Conservation (phyloP, 495 filamentous ascomycete species). For the Xylaria curta region DNA sequence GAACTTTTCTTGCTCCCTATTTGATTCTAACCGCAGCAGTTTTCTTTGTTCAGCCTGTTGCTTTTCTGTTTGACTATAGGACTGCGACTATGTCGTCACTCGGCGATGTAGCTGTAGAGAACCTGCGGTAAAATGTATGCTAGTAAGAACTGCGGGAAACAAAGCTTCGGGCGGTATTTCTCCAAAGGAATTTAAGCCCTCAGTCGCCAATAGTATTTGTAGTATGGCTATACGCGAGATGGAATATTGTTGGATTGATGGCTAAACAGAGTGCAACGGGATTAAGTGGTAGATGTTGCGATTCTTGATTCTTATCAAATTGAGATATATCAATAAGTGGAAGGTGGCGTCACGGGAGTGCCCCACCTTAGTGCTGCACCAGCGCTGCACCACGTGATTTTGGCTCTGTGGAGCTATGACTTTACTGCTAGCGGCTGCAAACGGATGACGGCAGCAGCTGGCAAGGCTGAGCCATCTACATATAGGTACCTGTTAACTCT, state of each 20-base stretch:
- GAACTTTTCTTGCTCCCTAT: background rate
- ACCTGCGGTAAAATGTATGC: background rate
- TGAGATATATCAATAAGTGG: background rate
- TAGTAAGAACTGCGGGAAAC: background rate
- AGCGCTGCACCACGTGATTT: background rate
- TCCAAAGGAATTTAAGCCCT: background rate
- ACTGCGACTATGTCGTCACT: conserved; percentile 29
- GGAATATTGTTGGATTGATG: conserved; percentile 1
- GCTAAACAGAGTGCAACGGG: background rate
- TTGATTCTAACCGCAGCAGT: background rate
- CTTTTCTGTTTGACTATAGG: background rate
- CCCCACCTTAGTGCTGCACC: conserved; percentile 17
- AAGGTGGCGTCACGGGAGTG: background rate
- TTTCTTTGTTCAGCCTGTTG: background rate
- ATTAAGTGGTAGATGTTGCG: background rate
- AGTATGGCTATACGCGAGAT: background rate
- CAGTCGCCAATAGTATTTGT: background rate
- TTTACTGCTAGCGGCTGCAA: conserved; percentile 18
- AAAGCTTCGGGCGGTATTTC: background rate
- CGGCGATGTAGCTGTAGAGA: conserved; percentile 23
- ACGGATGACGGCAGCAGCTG: conserved; percentile 17
- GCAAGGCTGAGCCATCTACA: conserved; percentile 17
- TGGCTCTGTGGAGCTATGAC: background rate
- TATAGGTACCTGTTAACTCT: too few species aligned
- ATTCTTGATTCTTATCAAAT: background rate